Percentiles rank a stretch among this genome's conserved stretches.
These are phyloP conservation scores for Podosphaera leucotricha DNA, from an alignment of 2,329 filamentous ascomycete genomes.

Conservation along the genomic window DNA sequence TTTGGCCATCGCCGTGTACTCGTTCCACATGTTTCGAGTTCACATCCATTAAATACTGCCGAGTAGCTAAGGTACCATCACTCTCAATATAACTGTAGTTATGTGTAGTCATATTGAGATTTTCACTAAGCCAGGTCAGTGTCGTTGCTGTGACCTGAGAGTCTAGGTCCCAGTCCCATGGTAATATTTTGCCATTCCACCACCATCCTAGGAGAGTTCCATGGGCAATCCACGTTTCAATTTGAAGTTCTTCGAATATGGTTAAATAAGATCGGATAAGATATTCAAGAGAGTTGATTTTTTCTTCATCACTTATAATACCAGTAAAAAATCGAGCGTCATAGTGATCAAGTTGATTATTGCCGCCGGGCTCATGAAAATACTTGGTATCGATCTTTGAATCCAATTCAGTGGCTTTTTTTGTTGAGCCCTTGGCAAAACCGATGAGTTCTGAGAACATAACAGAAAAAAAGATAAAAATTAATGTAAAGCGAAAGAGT, in stretches of 20 bases:
- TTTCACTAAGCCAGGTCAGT: conserved; percentile 36
- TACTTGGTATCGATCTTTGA: conserved; percentile 10
- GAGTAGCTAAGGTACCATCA: conserved; percentile 19
- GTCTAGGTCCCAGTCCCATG: conserved; percentile 71
- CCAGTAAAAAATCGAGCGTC: conserved; percentile 44
- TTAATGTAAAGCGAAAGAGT: not conserved
- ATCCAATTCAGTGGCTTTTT: not conserved
- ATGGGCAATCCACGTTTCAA: conserved; percentile 74
- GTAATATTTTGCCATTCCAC: conserved; percentile 61
- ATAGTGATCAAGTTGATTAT: conserved; percentile 44
- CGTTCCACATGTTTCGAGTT: conserved; percentile 46
- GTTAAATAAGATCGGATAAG: conserved; percentile 53
- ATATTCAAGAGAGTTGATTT: conserved; percentile 39
- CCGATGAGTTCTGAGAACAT: not conserved
- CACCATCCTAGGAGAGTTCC: conserved; percentile 71
- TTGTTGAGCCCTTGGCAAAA: not conserved
- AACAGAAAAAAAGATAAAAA: not conserved
- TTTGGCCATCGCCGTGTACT: conserved; percentile 40
- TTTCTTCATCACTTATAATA: conserved; percentile 38
- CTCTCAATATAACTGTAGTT: conserved; percentile 18
- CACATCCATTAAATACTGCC: conserved; percentile 49
- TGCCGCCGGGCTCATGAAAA: conserved; percentile 31
- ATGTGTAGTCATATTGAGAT: conserved; percentile 41
- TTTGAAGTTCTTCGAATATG: conserved; percentile 35
- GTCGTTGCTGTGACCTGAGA: conserved; percentile 51